Evolutionary conservation across 2,329 filamentous ascomycete species (phyloP).

Genomic region (Phyllosticta citriasiana): DNA sequence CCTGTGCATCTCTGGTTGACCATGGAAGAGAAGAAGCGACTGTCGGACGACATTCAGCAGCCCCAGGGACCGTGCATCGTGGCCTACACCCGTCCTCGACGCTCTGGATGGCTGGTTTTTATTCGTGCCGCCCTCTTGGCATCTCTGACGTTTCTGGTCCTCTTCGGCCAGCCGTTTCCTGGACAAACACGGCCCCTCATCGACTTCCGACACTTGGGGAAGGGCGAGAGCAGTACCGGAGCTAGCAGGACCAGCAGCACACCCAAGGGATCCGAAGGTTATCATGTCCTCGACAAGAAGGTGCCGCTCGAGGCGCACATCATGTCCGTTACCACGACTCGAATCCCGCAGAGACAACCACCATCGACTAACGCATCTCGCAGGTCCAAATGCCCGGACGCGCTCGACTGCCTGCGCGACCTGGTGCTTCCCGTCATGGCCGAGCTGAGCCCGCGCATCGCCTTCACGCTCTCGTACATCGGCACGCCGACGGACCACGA

Average conservation of each 20-base stretch:
- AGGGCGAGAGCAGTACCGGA: background rate
- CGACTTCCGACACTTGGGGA: background rate
- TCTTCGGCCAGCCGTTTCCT: conserved; percentile 20
- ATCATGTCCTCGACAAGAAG: conserved; percentile 14
- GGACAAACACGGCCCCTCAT: background rate
- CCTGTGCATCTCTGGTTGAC: background rate
- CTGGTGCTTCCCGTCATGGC: conserved; percentile 83
- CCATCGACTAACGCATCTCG: background rate
- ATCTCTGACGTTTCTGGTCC: conserved; percentile 18
- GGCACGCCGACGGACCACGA: conserved; percentile 67
- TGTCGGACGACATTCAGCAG: background rate
- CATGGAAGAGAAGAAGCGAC: conserved; percentile 7
- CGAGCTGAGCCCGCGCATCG: conserved; percentile 67
- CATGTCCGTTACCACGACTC: conserved; percentile 44
- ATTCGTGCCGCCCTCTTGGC: conserved; percentile 19
- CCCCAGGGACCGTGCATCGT: background rate
- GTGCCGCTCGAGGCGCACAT: conserved; percentile 89
- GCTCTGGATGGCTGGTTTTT: conserved; percentile 15
- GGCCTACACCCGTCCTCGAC: conserved; percentile 10
- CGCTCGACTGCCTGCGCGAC: conserved; percentile 68
- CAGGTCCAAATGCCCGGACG: conserved; percentile 76
- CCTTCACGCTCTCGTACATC: conserved; percentile 87
- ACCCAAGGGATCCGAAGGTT: background rate
- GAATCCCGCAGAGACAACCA: background rate
- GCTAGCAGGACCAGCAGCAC: background rate